phyloP scores from a whole-genome alignment of 345 rosid genomes.

The Syzygium oleosum region DNA sequence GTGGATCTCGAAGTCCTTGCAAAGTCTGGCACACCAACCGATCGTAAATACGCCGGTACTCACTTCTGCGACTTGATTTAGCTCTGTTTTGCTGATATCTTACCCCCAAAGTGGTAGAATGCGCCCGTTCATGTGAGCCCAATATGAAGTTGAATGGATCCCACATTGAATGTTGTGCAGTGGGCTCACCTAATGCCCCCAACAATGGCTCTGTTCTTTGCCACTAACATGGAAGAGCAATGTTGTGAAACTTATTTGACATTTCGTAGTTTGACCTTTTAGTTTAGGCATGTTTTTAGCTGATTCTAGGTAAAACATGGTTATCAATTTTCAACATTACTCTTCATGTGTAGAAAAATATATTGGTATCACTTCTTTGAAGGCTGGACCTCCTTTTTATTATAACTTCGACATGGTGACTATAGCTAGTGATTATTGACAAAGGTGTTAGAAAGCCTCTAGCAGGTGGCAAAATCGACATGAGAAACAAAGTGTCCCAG shows the following conservation, averaged over 20 bases:
- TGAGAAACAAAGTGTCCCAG: background rate
- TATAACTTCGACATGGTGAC: background rate
- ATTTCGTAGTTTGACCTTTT: too few species aligned
- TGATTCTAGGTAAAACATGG: background rate
- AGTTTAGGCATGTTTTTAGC: background rate
- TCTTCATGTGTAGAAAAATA: background rate
- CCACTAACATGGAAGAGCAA: background rate
- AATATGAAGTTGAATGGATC: background rate
- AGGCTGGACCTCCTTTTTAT: background rate
- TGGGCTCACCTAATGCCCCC: background rate
- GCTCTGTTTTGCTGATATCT: background rate
- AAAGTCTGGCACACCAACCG: conserved; percentile 44
- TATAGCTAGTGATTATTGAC: background rate
- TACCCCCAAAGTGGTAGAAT: background rate
- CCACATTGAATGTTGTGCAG: background rate
- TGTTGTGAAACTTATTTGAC: background rate
- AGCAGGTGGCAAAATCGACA: background rate
- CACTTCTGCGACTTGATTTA: background rate
- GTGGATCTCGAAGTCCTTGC: conserved; percentile 76
- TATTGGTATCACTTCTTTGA: background rate
- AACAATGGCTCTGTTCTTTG: background rate
- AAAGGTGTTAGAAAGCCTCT: background rate
- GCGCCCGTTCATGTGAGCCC: background rate
- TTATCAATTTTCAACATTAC: background rate
- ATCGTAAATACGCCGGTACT: conserved; percentile 44